A percentile compares a stretch with the other conserved stretches of the same genome.
Conservation (phyloP, 1,139 yeast genomes). For the Zygoascus meyerae region DNA sequence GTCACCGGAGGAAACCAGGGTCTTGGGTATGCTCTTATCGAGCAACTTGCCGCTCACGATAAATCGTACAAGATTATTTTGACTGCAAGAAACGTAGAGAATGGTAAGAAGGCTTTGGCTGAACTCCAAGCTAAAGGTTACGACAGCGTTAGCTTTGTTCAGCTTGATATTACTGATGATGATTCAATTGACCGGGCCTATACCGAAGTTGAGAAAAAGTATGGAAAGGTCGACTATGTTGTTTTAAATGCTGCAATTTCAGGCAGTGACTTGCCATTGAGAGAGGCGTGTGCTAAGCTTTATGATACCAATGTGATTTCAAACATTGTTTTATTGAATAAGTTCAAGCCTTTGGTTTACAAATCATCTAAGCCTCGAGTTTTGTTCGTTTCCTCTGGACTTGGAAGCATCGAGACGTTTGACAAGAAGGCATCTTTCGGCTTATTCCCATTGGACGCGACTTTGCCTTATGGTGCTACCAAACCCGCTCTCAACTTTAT, state of each 20-base stretch:
- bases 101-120: conserved; percentile 3
- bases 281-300: conserved; percentile 16
- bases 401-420: neutral
- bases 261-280: conserved; percentile 12
- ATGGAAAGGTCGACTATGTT: conserved; percentile 18
- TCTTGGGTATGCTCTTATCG: conserved; percentile 3
- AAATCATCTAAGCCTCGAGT: conserved; percentile 2
- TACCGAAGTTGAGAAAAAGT: conserved; percentile 14
- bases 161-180: conserved; percentile 7
- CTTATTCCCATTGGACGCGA: neutral
- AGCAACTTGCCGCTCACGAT: neutral
- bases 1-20: conserved; percentile 12
- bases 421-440: neutral
- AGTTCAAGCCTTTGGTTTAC: conserved; percentile 1
- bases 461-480: neutral
- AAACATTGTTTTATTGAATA: neutral
- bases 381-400: neutral
- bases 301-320: conserved; percentile 20
- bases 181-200: conserved; percentile 8
- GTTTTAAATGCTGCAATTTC: conserved; percentile 22
- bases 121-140: neutral
- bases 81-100: conserved; percentile 1
- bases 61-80: neutral
- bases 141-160: neutral
- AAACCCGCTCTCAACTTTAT: conserved; percentile 7